Evolutionary conservation across 75 land plant genomes (phyloP).

Genomic region (Pinus albicaulis): DNA sequence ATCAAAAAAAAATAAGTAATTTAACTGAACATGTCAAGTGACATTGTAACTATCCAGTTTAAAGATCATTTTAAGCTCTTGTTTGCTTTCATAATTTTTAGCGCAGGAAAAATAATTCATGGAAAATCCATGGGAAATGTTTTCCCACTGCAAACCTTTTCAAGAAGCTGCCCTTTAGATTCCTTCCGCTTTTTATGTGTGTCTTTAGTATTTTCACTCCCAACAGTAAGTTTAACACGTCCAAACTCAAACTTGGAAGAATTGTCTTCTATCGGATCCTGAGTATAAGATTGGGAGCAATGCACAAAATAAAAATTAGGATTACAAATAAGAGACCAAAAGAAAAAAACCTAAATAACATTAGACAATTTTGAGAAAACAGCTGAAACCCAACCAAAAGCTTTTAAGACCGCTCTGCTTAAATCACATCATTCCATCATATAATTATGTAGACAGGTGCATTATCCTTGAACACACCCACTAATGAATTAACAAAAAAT

Average conservation of each 20-base stretch:
- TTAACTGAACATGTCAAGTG: not conserved
- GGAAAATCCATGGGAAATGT: not conserved
- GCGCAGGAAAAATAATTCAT: not conserved
- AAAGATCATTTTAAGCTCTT: not conserved
- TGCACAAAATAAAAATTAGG: not conserved
- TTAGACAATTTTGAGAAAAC: not conserved
- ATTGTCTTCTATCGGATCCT: constrained; percentile 7
- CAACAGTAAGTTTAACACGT: constrained; percentile 42
- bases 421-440: not conserved
- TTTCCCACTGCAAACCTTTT: constrained; percentile 22
- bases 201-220: constrained; percentile 1
- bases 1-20: not conserved
- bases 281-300: not conserved
- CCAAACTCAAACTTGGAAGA: constrained; percentile 30
- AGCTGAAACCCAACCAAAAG: not conserved
- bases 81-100: not conserved
- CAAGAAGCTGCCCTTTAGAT: constrained; percentile 37
- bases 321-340: not conserved
- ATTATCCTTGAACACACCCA: not conserved
- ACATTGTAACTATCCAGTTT: not conserved
- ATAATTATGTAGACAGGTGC: not conserved
- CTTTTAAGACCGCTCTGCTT: not conserved
- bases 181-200: constrained; percentile 30
- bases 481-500: not conserved
- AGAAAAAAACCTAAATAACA: not conserved